Conservation (phyloP, 1,139 yeast genomes). For the Pichia sp. region DNA sequence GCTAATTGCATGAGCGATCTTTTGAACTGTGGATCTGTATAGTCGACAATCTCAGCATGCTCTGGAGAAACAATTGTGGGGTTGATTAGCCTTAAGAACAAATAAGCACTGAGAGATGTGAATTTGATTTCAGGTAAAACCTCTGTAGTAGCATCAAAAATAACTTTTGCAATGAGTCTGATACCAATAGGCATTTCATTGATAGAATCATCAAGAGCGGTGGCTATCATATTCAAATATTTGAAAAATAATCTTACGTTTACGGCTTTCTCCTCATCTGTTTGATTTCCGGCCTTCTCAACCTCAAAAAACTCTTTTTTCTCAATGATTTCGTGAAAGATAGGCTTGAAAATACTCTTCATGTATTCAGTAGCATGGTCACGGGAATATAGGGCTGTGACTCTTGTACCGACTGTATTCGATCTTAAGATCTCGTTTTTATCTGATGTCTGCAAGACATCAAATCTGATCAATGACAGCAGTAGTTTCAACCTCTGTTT, state of each 20-base stretch:
- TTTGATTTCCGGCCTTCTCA: conserved; percentile 47
- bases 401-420: conserved; percentile 77
- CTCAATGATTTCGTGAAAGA: conserved; percentile 47
- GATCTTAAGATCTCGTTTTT: conserved; percentile 73
- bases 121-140: conserved; percentile 67
- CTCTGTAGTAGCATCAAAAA: conserved; percentile 56
- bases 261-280: conserved; percentile 35
- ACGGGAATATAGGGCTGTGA: conserved; percentile 67
- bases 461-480: conserved; percentile 54
- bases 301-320: conserved; percentile 61
- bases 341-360: conserved; percentile 49
- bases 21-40: conserved; percentile 43
- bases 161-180: conserved; percentile 68
- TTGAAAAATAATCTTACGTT: conserved; percentile 53
- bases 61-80: conserved; percentile 94
- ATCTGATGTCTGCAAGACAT: conserved; percentile 55
- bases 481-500: conserved; percentile 54
- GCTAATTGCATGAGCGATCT: conserved; percentile 79
- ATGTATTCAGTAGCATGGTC: conserved; percentile 61
- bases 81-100: conserved; percentile 79
- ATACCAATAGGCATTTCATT: conserved; percentile 67
- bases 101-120: conserved; percentile 81
- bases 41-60: conserved; percentile 45
- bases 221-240: conserved; percentile 56
- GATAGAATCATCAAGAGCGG: conserved; percentile 54